A percentile compares a stretch with the other conserved stretches of the same genome.
phyloP scores from a whole-genome alignment of 2,329 filamentous ascomycete species.

The Fonsecaea nubica region DNA sequence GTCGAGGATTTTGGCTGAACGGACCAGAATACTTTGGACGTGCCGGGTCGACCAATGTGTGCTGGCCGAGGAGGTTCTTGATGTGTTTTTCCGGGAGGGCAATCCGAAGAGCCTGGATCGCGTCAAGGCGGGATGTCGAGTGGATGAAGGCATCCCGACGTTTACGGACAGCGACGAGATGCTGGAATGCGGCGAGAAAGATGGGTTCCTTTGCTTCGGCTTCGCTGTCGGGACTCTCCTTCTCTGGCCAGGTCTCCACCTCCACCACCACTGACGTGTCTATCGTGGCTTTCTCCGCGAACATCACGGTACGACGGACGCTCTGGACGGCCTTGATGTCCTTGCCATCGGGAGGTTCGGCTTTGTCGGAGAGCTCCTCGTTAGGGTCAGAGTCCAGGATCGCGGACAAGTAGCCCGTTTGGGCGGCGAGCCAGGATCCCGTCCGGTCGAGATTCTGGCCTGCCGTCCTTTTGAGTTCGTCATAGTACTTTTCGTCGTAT shows the following conservation, averaged over 20 bases:
- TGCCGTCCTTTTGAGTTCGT: slow-evolving; percentile 73
- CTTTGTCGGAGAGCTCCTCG: slow-evolving; percentile 27
- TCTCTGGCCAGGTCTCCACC: slow-evolving; percentile 47
- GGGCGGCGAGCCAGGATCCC: slow-evolving; percentile 82
- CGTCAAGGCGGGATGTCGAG: slow-evolving; percentile 83
- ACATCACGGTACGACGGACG: slow-evolving; percentile 24
- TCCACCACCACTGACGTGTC: slow-evolving; percentile 21
- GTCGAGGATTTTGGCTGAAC: slow-evolving; percentile 73
- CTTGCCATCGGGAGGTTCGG: slow-evolving; percentile 1
- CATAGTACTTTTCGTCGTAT: slow-evolving; percentile 76
- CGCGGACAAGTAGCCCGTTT: slow-evolving; percentile 76
- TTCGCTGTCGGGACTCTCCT: slow-evolving; percentile 52
- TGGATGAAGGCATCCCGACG: slow-evolving; percentile 81
- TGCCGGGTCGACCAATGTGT: slow-evolving; percentile 75
- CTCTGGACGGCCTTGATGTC: slow-evolving; percentile 8
- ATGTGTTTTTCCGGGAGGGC: slow-evolving; percentile 75
- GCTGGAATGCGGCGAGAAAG: slow-evolving; percentile 87
- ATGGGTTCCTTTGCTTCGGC: slow-evolving; percentile 68
- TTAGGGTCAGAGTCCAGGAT: slow-evolving; percentile 63
- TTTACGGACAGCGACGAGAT: slow-evolving; percentile 70
- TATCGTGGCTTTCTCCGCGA: slow-evolving; percentile 21
- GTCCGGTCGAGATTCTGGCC: slow-evolving; percentile 82
- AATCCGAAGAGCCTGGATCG: slow-evolving; percentile 80
- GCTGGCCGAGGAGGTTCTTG: slow-evolving; percentile 83
- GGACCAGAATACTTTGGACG: slow-evolving; percentile 73